phyloP scores from a whole-genome alignment of 169 alveolate genomes.

The Eimeria necatrix region DNA sequence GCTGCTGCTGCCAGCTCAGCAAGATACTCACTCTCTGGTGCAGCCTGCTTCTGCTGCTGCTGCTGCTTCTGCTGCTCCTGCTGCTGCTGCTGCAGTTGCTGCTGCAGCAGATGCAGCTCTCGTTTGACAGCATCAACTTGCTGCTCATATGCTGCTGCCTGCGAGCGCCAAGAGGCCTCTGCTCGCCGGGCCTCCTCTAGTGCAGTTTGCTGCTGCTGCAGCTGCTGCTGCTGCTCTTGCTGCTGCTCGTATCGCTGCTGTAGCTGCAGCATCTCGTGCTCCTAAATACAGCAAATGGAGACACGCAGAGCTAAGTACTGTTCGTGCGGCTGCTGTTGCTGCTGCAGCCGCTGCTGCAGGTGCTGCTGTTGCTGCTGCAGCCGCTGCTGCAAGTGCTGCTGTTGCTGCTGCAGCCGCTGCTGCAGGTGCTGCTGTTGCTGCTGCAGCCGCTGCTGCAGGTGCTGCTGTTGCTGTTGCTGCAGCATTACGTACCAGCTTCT shows the following conservation, averaged over 20 bases:
- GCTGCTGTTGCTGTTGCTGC: not conserved
- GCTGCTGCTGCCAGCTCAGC: slow-evolving; percentile 23
- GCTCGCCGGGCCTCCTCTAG: not conserved
- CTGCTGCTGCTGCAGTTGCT: slow-evolving; percentile 10
- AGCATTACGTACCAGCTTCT: not conserved
- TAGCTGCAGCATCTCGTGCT: not conserved
- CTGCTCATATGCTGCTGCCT: slow-evolving; percentile 40
- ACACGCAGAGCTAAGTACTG: not conserved
- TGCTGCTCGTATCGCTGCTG: not conserved
- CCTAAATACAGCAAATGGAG: not conserved
- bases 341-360: too few relatives aligned
- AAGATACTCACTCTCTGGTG: not conserved
- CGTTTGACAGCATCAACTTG: not conserved
- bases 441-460: too few relatives aligned
- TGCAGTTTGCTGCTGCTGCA: slow-evolving; percentile 8
- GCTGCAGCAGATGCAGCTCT: not conserved
- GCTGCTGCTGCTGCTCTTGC: slow-evolving; percentile 19
- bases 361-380: not conserved
- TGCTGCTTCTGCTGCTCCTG: not conserved
- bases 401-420: not conserved
- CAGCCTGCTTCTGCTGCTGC: too few relatives aligned
- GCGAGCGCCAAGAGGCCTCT: slow-evolving; percentile 15
- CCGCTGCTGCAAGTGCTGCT: too few relatives aligned
- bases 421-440: too few relatives aligned
- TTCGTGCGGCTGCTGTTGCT: too few relatives aligned